Evolutionary conservation across 257 asterid genomes (phyloP), one percentile per base, ranked within the genome.

Genomic region (Cynanchum wilfordii): DNA sequence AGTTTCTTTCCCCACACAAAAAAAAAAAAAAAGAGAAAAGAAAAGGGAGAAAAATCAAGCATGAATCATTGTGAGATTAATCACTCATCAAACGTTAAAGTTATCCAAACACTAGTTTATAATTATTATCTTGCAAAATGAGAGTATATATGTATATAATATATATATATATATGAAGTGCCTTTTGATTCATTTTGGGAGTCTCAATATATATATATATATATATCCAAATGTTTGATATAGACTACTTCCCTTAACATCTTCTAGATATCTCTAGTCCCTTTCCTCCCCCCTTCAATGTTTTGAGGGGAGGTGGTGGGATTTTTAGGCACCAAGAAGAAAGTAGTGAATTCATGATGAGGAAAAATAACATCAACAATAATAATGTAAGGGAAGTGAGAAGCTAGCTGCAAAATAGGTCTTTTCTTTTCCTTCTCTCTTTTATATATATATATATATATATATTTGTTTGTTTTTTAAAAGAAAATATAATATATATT

Each of bases 41-140:
- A n/a, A n/a, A n/a, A n/a, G n/a, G n/a, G n/a, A n/a, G n/a, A n/a
- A n/a, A n/a, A n/a, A n/a, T n/a, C n/a, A n/a, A n/a, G n/a, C 76
- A 55, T 67, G 66, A 38, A 76, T 67, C 70, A 71, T 68, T 27
- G 73, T 59, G 66, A 13, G 75, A 81, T 75, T 56, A 66, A 6
- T 22, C 17, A 3, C 45, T 57, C 71, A 56, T 45, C 67, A 47
- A 42, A 55, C 19, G 10, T 27, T 8, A 25, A 45, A 66, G 77
- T 45, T 66, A 30, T 30, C 65, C 49, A 45, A 44, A 27, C 47
- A 3, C 33, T 58, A 42, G 58, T 42, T 30, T 42, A 16, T 30
- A 16, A 40, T 69, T 72, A 42, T 30, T 59, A 16, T 50, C 65
- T 70, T 58, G 47, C 38, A 38, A 54, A 69, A 19, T n/a, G 10